phyloP scores from a whole-genome alignment of 2,329 filamentous ascomycete species.

The Fusarium globosum region DNA sequence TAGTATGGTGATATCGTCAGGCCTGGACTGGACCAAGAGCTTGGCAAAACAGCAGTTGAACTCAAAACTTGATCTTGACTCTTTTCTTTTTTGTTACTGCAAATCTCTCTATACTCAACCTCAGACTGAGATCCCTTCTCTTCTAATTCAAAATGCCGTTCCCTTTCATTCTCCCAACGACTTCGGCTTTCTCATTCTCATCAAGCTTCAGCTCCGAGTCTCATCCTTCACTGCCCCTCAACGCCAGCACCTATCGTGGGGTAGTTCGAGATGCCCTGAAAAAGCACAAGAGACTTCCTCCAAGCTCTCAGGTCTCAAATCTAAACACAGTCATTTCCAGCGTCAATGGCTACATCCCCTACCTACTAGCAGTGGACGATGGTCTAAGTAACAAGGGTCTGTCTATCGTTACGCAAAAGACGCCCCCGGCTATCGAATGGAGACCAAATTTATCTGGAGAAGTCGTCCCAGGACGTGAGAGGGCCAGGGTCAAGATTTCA shows the following conservation, averaged over 20 bases:
- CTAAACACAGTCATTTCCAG: slow-evolving; percentile 76
- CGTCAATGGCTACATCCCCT: slow-evolving; percentile 83
- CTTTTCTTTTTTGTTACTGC: neutral
- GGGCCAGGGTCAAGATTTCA: slow-evolving; percentile 73
- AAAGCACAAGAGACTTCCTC: slow-evolving; percentile 86
- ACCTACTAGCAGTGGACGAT: slow-evolving; percentile 80
- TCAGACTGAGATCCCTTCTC: neutral
- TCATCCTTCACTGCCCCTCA: slow-evolving; percentile 88
- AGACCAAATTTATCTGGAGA: slow-evolving; percentile 78
- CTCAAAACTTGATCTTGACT: slow-evolving; percentile 6
- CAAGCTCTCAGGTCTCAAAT: slow-evolving; percentile 75
- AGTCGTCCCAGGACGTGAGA: slow-evolving; percentile 72
- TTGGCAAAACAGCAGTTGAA: slow-evolving; percentile 32
- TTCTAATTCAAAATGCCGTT: slow-evolving; percentile 78
- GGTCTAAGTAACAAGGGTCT: slow-evolving; percentile 67
- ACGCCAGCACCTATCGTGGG: slow-evolving; percentile 84
- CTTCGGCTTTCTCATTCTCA: slow-evolving; percentile 86
- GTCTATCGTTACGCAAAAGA: slow-evolving; percentile 66
- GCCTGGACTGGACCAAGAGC: slow-evolving; percentile 20
- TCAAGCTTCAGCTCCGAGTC: slow-evolving; percentile 80
- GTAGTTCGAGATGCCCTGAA: slow-evolving; percentile 87
- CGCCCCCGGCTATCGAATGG: slow-evolving; percentile 79
- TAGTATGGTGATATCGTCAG: slow-evolving; percentile 41
- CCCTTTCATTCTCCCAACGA: slow-evolving; percentile 88
- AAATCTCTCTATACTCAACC: neutral